These are phyloP conservation scores for Cymbopogon flexuosus DNA, from an alignment of 202 grass and related monocot genomes.

Conservation along the genomic window DNA sequence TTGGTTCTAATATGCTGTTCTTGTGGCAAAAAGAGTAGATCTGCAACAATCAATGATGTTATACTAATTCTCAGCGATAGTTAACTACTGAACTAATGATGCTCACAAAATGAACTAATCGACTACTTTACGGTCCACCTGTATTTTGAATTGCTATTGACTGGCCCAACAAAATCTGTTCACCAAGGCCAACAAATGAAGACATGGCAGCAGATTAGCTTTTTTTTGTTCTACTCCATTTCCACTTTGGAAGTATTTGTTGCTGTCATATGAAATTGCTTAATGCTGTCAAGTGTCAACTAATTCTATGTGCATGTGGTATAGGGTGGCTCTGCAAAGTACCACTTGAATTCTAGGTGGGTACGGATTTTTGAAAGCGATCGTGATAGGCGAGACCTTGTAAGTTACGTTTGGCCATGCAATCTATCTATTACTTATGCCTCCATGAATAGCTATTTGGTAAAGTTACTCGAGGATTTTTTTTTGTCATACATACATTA, in stretches of 20 bases:
- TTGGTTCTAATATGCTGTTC: neutral
- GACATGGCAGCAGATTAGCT: neutral
- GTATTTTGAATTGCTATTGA: constrained; percentile 3
- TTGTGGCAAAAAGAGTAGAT: neutral
- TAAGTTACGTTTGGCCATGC: constrained; percentile 42
- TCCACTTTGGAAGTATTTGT: constrained; percentile 5
- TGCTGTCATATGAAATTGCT: neutral
- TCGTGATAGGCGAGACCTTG: constrained; percentile 93
- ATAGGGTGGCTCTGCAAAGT: constrained; percentile 87
- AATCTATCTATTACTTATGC: neutral
- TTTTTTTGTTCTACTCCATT: constrained; percentile 26
- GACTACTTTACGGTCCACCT: neutral
- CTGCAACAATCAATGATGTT: constrained; percentile 6
- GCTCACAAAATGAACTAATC: constrained; percentile 8
- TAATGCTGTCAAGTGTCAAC: constrained; percentile 9
- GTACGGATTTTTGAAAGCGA: constrained; percentile 91
- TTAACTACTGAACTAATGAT: constrained; percentile 15
- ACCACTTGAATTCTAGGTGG: constrained; percentile 90
- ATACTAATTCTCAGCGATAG: neutral
- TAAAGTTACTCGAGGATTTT: neutral
- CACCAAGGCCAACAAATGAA: neutral
- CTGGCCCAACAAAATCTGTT: constrained; percentile 10
- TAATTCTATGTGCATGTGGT: constrained; percentile 40
- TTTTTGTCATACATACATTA: neutral
- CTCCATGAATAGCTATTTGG: neutral